Conservation (phyloP, 2,329 filamentous ascomycete genomes). For the Mycocentrospora acerina region DNA sequence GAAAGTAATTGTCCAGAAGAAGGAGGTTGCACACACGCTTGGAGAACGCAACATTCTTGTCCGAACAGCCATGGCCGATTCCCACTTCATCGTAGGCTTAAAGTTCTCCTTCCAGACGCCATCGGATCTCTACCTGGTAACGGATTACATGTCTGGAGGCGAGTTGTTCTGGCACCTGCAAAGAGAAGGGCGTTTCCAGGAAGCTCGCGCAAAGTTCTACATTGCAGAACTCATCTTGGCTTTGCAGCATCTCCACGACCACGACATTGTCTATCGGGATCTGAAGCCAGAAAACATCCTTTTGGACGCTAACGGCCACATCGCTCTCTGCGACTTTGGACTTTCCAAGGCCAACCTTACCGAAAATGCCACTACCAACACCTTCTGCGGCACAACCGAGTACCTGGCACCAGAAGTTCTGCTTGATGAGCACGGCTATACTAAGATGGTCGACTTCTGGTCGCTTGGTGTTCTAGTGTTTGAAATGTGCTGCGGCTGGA, state of each 20-base stretch:
- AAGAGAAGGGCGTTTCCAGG: constrained; percentile 93
- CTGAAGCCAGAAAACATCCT: constrained; percentile 98
- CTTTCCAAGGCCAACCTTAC: constrained; percentile 96
- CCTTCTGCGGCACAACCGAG: constrained; percentile 97
- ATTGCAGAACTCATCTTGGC: constrained; percentile 96
- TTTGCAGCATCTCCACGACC: constrained; percentile 90
- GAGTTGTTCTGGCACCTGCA: constrained; percentile 99
- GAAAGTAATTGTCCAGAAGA: constrained; percentile 99
- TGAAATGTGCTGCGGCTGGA: constrained; percentile 99
- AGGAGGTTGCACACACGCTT: constrained; percentile 95
- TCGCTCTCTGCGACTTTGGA: constrained; percentile 96
- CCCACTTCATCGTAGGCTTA: constrained; percentile 94
- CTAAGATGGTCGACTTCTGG: constrained; percentile 99
- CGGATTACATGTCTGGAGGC: constrained; percentile 98
- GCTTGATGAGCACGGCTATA: constrained; percentile 94
- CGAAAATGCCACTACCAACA: constrained; percentile 97
- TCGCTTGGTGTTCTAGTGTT: constrained; percentile 96
- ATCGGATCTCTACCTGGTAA: constrained; percentile 95
- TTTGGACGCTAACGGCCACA: constrained; percentile 94
- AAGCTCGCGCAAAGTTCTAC: constrained; percentile 95
- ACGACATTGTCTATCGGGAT: constrained; percentile 97
- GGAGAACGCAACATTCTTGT: constrained; percentile 97
- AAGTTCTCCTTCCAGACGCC: constrained; percentile 99
- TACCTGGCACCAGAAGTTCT: constrained; percentile 95
- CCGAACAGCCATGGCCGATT: constrained; percentile 91